These are phyloP conservation scores for Centella asiatica DNA, from an alignment of 129 eudicot genomes.

Conservation along the genomic window DNA sequence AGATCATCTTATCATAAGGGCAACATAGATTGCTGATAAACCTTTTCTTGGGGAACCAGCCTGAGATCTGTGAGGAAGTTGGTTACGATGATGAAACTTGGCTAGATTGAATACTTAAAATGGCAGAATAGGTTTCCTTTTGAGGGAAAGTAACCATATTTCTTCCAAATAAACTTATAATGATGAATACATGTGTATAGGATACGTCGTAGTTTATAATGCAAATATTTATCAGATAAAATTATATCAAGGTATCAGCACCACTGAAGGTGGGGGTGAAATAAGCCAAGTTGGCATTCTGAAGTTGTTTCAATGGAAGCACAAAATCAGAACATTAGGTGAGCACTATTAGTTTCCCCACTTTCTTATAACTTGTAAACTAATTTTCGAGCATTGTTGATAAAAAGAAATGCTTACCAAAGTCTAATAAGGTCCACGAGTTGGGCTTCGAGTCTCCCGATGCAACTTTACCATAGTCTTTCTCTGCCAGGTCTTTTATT, in stretches of 20 bases:
- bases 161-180: no score
- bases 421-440: conserved; percentile 93
- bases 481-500: conserved; percentile 73
- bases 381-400: background rate
- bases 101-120: no score
- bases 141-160: no score
- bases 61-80: no score
- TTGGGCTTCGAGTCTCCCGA: conserved; percentile 83
- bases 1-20: background rate
- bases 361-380: background rate
- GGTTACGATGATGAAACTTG: no score
- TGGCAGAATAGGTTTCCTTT: no score
- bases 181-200: no score
- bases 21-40: background rate
- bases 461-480: conserved; percentile 49
- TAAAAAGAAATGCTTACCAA: conserved; percentile 43
- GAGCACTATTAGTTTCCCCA: no score
- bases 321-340: background rate
- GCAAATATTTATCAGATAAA: no score
- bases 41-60: background rate
- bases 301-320: background rate
- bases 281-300: background rate
- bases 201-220: no score
- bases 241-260: no score
- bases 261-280: background rate